A percentile compares a stretch with the other conserved stretches of the same genome.
Evolutionary conservation across 345 rosid species (phyloP).

Genomic region (Triadica sebifera): DNA sequence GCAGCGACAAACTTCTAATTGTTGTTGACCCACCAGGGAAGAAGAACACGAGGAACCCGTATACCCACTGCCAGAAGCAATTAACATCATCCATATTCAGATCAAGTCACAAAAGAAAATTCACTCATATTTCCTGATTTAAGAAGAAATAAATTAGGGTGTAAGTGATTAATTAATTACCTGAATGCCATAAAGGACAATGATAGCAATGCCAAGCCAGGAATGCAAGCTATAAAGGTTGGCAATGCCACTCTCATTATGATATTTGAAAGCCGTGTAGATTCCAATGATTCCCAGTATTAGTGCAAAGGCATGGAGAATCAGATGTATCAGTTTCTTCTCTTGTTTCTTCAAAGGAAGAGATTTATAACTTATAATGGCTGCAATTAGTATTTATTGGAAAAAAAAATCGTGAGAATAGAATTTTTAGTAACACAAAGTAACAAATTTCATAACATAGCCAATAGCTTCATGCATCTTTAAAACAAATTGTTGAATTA

Average conservation of each 20-base stretch:
- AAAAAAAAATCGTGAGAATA: background rate
- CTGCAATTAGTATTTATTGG: constrained; percentile 34
- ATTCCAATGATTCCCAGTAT: constrained; percentile 73
- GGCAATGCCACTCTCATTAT: constrained; percentile 69
- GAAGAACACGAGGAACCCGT: constrained; percentile 67
- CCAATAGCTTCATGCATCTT: background rate
- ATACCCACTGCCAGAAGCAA: constrained; percentile 57
- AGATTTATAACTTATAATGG: constrained; percentile 73
- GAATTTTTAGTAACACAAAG: too few species aligned
- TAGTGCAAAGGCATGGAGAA: constrained; percentile 83
- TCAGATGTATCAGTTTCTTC: constrained; percentile 77
- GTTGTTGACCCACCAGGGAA: constrained; percentile 62
- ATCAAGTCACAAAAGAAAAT: background rate
- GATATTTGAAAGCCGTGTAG: constrained; percentile 79
- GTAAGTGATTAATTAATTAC: constrained; percentile 39
- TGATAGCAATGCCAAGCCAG: constrained; percentile 82
- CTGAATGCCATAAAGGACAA: constrained; percentile 83
- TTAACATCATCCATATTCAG: background rate
- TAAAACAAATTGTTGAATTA: constrained; percentile 26
- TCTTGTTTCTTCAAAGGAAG: constrained; percentile 64
- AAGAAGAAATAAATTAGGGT: background rate
- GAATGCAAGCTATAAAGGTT: constrained; percentile 95
- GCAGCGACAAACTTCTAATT: constrained; percentile 52
- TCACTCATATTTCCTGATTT: background rate
- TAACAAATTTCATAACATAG: background rate